These are phyloP conservation scores for Coprinopsis cinerea DNA, from an alignment of 768 basidiomycete species.

Conservation along the genomic window DNA sequence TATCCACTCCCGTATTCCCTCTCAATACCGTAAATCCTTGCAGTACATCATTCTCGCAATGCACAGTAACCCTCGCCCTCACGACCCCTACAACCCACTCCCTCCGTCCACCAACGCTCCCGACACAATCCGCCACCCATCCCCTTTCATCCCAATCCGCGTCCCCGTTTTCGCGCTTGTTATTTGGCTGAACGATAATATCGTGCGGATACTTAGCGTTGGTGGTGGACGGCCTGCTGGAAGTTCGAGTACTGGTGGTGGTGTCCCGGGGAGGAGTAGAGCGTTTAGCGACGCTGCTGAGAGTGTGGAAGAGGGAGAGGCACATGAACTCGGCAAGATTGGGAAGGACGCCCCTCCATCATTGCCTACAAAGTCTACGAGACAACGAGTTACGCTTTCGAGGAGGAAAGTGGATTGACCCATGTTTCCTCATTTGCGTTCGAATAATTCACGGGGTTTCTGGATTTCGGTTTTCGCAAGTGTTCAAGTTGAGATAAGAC, in stretches of 20 bases:
- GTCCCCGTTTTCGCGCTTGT: conserved; percentile 71
- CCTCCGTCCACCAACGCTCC: conserved; percentile 21
- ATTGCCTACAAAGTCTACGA: background rate
- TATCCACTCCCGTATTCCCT: background rate
- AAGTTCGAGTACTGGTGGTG: conserved; percentile 4
- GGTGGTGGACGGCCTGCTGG: conserved; percentile 32
- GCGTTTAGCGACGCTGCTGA: conserved; percentile 47
- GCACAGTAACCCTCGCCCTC: conserved; percentile 66
- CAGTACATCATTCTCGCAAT: conserved; percentile 85
- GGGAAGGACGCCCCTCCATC: background rate
- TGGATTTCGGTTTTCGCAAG: too few species aligned
- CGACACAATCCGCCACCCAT: conserved; percentile 54
- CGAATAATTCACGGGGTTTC: too few species aligned
- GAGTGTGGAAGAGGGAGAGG: conserved; percentile 54
- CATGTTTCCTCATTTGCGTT: background rate
- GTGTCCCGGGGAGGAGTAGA: conserved; percentile 20
- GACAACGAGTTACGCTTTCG: conserved; percentile 7
- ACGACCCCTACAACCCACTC: conserved; percentile 67
- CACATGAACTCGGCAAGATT: conserved; percentile 17
- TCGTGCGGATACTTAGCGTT: conserved; percentile 59
- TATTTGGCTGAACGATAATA: conserved; percentile 66
- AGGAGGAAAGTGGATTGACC: conserved; percentile 10
- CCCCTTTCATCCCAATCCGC: conserved; percentile 75
- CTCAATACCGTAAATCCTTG: background rate
- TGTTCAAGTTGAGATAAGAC: too few species aligned